A percentile compares a stretch with the other conserved stretches of the same genome.
phyloP scores from a whole-genome alignment of 257 asterid species.

The Solanum tarapatanum region DNA sequence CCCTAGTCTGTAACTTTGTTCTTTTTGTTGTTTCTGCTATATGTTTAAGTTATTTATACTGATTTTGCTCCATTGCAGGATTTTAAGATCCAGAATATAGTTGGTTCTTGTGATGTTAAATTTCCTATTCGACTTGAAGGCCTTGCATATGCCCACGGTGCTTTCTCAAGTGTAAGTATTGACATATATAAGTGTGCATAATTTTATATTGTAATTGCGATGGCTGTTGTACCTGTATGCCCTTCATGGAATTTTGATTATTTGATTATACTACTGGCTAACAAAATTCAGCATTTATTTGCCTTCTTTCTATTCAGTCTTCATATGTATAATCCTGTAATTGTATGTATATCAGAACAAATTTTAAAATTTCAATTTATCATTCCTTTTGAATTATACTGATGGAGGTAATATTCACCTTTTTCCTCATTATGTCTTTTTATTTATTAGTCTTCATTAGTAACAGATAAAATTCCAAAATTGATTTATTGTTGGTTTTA shows the following conservation, averaged over 20 bases:
- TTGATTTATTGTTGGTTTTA: not conserved
- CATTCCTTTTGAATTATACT: not conserved
- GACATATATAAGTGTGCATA: not conserved
- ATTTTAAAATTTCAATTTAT: not conserved
- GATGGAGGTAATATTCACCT: not conserved
- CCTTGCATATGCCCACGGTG: constrained; percentile 71
- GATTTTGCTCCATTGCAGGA: constrained; percentile 23
- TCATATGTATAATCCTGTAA: not conserved
- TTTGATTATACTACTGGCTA: not conserved
- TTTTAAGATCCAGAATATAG: constrained; percentile 76
- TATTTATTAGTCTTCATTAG: not conserved
- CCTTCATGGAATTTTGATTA: not conserved
- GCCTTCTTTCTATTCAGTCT: not conserved
- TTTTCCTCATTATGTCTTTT: not conserved
- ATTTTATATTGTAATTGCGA: not conserved
- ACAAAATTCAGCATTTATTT: not conserved
- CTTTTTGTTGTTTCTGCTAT: not conserved
- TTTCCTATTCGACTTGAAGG: constrained; percentile 73
- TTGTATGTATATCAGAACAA: not conserved
- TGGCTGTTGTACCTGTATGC: not conserved
- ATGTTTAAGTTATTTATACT: not conserved
- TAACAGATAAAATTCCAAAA: not conserved
- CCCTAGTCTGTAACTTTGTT: not conserved
- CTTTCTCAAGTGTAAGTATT: constrained; percentile 60
- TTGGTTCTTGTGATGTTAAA: constrained; percentile 69